Base-by-base conservation (phyloP, 1,284 basidiomycete species). In the Ganoderma resinaceum region DNA sequence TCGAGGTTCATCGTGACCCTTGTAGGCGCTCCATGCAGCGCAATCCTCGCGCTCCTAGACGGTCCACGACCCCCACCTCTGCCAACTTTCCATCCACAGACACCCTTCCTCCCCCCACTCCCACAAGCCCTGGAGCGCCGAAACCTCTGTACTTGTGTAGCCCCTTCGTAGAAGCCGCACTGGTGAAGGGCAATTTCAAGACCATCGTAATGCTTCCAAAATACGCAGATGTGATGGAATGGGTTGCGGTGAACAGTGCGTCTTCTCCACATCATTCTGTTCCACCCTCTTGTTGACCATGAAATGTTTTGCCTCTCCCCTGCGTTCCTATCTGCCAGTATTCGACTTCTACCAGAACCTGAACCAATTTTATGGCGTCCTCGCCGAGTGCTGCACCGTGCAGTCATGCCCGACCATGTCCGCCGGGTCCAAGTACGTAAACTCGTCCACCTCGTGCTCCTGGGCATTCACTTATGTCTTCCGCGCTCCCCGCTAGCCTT, bases 141-240 rank as follows among this genome's bases (percentile, higher is more conserved):
- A 93, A 93, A 75, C 93, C 95, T 1, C 83, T 98, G 37, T 97
- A 96, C 80, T 86, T 97, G n/a, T 95, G 93, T 79, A 95, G 94
- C 75, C 96, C 96, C 4, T 99, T 99, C 78, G 96, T 97, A 64
- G 96, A 98, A 77, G 95, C 96, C 0, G 96, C 97, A 0, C 87
- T 99, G 37, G 97, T 99, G 73, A 99, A 98, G 81, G 97, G 97
- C 20, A 97, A 96, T 79, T 98, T 99, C 84, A 98, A 98, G 84
- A 99, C 97, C 1, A 99, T 99, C 75, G 96, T 99, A 49, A 95
- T 96, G 82, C 88, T 98, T 43, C 98, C 98, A 23, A 98, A 98
- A 80, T 99, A 97, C 78, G 94, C 96, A 52, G 95, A 98, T 80
- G 94, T 96, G 63, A 97, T 96, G 88, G 98, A 99, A 81, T 99